Evolutionary conservation across 192 early-diverging fungal species (phyloP).

Genomic region (Linnemannia schmuckeri): DNA sequence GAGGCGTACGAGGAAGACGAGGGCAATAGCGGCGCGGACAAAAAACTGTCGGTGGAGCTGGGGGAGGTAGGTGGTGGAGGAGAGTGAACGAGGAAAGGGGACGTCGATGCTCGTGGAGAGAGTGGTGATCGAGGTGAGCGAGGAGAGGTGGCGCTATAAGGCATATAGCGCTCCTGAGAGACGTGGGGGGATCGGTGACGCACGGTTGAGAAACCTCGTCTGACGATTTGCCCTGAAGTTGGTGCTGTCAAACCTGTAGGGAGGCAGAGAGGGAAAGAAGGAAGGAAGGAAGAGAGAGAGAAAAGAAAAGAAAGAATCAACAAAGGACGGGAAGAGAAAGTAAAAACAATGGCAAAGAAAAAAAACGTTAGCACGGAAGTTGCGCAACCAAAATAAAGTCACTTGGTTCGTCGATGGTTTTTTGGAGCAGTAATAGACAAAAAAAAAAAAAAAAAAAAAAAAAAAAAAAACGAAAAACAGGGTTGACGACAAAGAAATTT

Average conservation of each 20-base stretch:
- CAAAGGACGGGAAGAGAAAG: background rate
- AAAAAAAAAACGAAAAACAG: background rate
- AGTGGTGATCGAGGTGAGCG: constrained; percentile 1
- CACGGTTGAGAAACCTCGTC: background rate
- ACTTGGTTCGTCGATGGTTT: background rate
- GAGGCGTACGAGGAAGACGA: background rate
- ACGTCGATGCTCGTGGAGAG: background rate
- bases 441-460: background rate
- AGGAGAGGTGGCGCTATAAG: background rate
- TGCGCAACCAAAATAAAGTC: background rate
- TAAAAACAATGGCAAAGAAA: background rate
- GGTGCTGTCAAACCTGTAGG: background rate
- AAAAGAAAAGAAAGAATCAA: background rate
- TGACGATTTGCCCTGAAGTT: background rate
- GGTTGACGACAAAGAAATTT: background rate
- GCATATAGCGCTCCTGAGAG: background rate
- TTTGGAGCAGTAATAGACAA: background rate
- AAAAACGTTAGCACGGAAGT: background rate
- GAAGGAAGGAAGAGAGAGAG: background rate
- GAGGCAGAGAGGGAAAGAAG: background rate
- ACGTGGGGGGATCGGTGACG: background rate
- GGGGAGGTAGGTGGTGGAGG: background rate
- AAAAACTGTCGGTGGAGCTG: background rate
- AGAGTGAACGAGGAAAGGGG: background rate
- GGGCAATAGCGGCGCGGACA: background rate